phyloP scores from a whole-genome alignment of 805 yeast species.

The Metschnikowia arizonensis region DNA sequence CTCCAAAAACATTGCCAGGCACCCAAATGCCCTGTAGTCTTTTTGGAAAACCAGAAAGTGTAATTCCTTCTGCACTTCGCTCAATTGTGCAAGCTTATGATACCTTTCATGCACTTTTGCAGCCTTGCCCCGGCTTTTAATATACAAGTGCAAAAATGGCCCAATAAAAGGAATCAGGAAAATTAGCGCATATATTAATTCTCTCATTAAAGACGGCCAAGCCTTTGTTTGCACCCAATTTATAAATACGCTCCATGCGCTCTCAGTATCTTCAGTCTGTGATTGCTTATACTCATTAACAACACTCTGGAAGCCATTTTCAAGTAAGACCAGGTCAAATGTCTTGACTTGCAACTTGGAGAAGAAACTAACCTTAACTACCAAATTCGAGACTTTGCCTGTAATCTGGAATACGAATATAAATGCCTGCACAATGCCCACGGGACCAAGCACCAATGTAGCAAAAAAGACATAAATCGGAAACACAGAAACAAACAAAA shows the following conservation, averaged over 20 bases:
- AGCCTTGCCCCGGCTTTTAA: slow-evolving; percentile 55
- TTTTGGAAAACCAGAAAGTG: slow-evolving; percentile 35
- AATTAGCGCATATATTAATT: slow-evolving; percentile 33
- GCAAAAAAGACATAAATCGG: slow-evolving; percentile 44
- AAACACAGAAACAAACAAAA: slow-evolving; percentile 37
- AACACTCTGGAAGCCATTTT: slow-evolving; percentile 44
- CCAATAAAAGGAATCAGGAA: slow-evolving; percentile 57
- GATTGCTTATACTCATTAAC: slow-evolving; percentile 24
- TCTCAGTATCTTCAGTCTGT: background rate
- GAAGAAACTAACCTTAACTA: slow-evolving; percentile 41
- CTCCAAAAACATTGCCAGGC: slow-evolving; percentile 48
- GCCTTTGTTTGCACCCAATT: slow-evolving; percentile 8
- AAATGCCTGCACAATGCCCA: slow-evolving; percentile 46
- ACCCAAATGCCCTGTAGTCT: slow-evolving; percentile 48
- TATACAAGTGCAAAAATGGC: slow-evolving; percentile 46
- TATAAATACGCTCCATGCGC: background rate
- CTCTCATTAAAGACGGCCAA: slow-evolving; percentile 29
- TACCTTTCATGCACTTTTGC: slow-evolving; percentile 51
- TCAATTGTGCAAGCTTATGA: slow-evolving; percentile 52
- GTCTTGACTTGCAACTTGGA: slow-evolving; percentile 45
- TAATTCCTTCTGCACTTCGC: slow-evolving; percentile 36
- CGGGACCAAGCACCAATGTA: slow-evolving; percentile 46
- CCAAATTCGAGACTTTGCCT: slow-evolving; percentile 37
- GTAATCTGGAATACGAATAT: slow-evolving; percentile 42
- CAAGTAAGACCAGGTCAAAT: slow-evolving; percentile 46